These are phyloP conservation scores for Posidonia australis DNA, from an alignment of 106 monocot genomes.

Conservation along the genomic window DNA sequence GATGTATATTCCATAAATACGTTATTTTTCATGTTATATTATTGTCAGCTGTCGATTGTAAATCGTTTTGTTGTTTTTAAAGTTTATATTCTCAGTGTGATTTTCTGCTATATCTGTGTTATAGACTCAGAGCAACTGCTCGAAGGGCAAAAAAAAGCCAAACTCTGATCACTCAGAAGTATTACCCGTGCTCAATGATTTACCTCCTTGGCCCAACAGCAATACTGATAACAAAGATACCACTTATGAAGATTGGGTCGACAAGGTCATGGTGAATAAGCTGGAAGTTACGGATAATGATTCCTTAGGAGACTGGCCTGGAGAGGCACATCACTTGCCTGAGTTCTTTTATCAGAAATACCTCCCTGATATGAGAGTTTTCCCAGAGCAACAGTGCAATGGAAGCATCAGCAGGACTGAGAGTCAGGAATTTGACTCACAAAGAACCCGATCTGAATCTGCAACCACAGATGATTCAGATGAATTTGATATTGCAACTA, in stretches of 20 bases:
- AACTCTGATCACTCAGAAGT: conserved; percentile 63
- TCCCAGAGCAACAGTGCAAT: conserved; percentile 21
- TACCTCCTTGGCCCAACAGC: conserved; percentile 45
- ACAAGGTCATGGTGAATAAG: conserved; percentile 81
- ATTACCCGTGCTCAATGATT: conserved; percentile 22
- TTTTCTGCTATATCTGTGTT: not conserved
- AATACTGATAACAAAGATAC: conserved; percentile 41
- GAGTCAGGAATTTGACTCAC: conserved; percentile 24
- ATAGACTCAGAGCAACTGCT: conserved; percentile 25
- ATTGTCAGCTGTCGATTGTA: conserved; percentile 1
- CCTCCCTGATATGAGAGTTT: conserved; percentile 21
- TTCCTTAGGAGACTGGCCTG: conserved; percentile 38
- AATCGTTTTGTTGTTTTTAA: too few relatives aligned
- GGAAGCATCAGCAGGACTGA: conserved; percentile 29
- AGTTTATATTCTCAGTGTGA: not conserved
- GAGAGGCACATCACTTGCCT: conserved; percentile 20
- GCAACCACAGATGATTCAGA: conserved; percentile 40
- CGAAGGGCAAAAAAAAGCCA: conserved; percentile 42
- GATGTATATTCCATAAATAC: too few relatives aligned
- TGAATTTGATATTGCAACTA: conserved; percentile 67
- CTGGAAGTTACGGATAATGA: conserved; percentile 18
- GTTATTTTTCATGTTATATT: too few relatives aligned
- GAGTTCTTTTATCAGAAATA: conserved; percentile 67
- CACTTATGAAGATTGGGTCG: conserved; percentile 66
- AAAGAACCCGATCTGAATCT: conserved; percentile 31